These are phyloP conservation scores for Sisymbrium altissimum DNA, from an alignment of 345 rosid genomes.

Conservation along the genomic window DNA sequence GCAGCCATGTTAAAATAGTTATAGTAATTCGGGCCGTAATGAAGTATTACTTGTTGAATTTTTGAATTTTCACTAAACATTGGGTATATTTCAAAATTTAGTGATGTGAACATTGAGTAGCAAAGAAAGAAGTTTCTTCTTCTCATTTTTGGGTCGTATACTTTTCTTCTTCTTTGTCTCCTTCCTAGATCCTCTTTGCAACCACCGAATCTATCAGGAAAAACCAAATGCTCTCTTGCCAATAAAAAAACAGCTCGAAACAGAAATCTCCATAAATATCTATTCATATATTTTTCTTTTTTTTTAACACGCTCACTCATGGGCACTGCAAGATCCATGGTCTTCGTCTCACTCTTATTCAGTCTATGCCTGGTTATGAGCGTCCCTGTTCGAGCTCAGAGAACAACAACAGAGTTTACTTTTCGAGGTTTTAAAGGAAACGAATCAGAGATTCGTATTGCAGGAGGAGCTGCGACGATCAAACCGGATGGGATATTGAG, in stretches of 20 bases:
- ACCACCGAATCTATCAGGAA: neutral
- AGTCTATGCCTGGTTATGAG: neutral
- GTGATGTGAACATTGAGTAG: neutral
- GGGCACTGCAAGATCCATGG: neutral
- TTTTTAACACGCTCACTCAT: neutral
- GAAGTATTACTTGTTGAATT: neutral
- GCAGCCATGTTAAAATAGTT: too few relatives aligned
- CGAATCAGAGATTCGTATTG: neutral
- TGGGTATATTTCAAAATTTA: neutral
- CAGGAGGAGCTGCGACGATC: slow-evolving; percentile 11
- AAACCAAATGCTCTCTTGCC: neutral
- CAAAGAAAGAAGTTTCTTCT: neutral
- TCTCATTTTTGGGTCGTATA: neutral
- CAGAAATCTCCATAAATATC: neutral
- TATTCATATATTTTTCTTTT: too few relatives aligned
- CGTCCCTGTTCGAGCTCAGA: slow-evolving; percentile 9
- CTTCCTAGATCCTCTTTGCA: neutral
- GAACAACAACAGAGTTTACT: slow-evolving; percentile 16
- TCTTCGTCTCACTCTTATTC: slow-evolving; percentile 8
- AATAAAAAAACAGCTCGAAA: neutral
- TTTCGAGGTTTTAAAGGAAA: slow-evolving; percentile 28
- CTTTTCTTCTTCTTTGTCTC: neutral
- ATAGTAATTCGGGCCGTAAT: neutral
- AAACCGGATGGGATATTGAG: slow-evolving; percentile 27
- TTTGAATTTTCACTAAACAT: neutral